These are phyloP conservation scores for Orbilia brochopaga DNA, from an alignment of 2,329 filamentous ascomycete species.

Conservation along the genomic window DNA sequence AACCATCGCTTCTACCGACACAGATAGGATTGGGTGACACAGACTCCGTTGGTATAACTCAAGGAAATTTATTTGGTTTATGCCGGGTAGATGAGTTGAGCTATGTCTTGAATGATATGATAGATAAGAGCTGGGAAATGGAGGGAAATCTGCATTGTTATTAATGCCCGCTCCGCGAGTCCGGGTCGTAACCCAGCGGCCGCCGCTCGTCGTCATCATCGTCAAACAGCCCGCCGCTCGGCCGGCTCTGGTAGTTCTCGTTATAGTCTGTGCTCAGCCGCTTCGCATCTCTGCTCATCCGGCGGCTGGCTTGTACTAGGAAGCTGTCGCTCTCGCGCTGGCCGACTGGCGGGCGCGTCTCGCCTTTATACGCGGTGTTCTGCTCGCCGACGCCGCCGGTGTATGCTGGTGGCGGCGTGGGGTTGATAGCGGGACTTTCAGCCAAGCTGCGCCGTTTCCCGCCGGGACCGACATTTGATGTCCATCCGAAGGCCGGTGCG, in stretches of 20 bases:
- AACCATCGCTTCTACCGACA: too few species aligned
- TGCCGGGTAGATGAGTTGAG: too few species aligned
- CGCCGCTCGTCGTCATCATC: constrained; percentile 35
- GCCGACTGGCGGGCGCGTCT: constrained; percentile 32
- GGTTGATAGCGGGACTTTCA: constrained; percentile 13
- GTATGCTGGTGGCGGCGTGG: constrained; percentile 9
- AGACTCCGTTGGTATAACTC: too few species aligned
- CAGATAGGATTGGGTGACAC: too few species aligned
- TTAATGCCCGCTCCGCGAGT: constrained; percentile 47
- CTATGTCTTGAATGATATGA: too few species aligned
- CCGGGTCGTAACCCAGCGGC: constrained; percentile 42
- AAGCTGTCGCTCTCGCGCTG: constrained; percentile 47
- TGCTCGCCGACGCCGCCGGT: constrained; percentile 24
- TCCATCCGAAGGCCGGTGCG: constrained; percentile 45
- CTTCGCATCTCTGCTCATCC: constrained; percentile 25
- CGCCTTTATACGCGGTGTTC: constrained; percentile 35
- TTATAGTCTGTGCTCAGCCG: constrained; percentile 42
- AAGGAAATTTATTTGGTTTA: too few species aligned
- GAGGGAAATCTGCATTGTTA: constrained; percentile 3
- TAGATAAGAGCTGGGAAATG: too few species aligned
- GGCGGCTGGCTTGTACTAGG: constrained; percentile 3
- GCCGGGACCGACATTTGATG: constrained; percentile 32
- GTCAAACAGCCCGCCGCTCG: constrained; percentile 43
- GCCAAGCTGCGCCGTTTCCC: constrained; percentile 3
- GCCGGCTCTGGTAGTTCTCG: constrained; percentile 41